Evolutionary conservation across 768 basidiomycete genomes (phyloP), one percentile per base, ranked within the genome.

Genomic region (Boletales sp.): DNA sequence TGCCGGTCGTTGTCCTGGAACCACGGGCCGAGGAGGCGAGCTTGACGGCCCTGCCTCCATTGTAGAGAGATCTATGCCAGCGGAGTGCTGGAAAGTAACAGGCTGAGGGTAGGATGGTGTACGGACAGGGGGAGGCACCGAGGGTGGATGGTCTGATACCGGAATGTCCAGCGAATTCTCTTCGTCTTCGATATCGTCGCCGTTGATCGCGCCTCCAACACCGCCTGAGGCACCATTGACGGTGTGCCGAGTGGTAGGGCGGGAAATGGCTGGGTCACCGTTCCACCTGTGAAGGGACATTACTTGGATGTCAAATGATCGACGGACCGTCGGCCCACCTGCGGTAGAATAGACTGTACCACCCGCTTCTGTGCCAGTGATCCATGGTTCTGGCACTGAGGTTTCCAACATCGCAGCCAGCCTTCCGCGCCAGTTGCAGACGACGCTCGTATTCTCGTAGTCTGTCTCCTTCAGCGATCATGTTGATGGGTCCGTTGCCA

Each of bases 341-440:
- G 57, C 74, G 74, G 65, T 82, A 82, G 65, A 90, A 90, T 19
- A 88, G 70, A 11, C 74, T 74, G 60, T 87, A 90, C 87, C 87
- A 90, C 14, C 86, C 86, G 31, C 77, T 75, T 48, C 80, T 77
- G 58, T 86, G 84, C 87, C 87, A 90, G 51, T 87, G 84, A 57
- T 90, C 87, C 51, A 90, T 78, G 3, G 83, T 84, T 52, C 86
- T 77, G 17, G 86, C 80, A 38, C 76, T 84, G 46, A 90, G 75
- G 57, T 84, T 89, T 8, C 85, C 87, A 13, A 89, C 80, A 52
- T 87, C 85, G 52, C 80, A 81, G 5, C 80, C 81, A 21, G 74
- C 74, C 57, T 83, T 82, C 46, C 83, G 79, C 1, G 87, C 86
- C 9, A 77, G 64, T 42, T 82, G 80, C 39, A 90, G 69, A 31